Base-by-base conservation (phyloP, 345 rosid species). In the Theobroma cacao region DNA sequence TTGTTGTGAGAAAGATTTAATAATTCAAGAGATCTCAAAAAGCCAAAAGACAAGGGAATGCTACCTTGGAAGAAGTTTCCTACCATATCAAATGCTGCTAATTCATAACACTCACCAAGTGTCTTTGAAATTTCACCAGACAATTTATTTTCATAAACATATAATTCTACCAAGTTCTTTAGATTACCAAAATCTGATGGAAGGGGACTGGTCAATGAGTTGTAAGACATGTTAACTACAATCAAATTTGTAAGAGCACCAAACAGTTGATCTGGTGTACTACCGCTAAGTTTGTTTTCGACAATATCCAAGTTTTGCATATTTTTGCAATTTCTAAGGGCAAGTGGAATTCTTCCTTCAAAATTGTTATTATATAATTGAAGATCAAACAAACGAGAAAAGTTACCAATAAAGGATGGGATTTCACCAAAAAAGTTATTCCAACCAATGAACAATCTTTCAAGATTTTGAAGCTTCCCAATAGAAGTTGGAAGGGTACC, bases 211-310 rank as follows among this genome's bases (percentile, higher is more conserved):
- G 53, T 38, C 52, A 87, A 50, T 12, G 58, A 41, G 22, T 82
- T 87, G 14, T 10, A 2, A 12, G 84, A 78, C n/a, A 87, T 17
- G 2, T 69, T 7, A 9, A 87, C 70, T 4, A 0, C 11, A 7
- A 67, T 9, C 31, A 80, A 67, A 13, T 30, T 38, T 38, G 3
- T n/a, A 12, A 66, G 77, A 74, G 69, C 74, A 3, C 69, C 40
- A 9, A 83, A 34, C 13, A 79, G 17, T 24, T 77, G 67, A 10
- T 10, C 2, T 4, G 86, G 86, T 31, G 84, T 80, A 7, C 69
- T 22, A 10, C 88, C 87, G 26, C 1, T 20, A 3, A 84, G 81
- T 6, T 71, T 80, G 70, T 82, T 85, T 6, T 31, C 1, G 0
- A 80, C 72, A 36, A 84, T 73, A 1, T 73, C 72, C 13, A 80